These are phyloP conservation scores for Aspergillus clavatus DNA, from an alignment of 2,329 filamentous ascomycete genomes.

Conservation along the genomic window DNA sequence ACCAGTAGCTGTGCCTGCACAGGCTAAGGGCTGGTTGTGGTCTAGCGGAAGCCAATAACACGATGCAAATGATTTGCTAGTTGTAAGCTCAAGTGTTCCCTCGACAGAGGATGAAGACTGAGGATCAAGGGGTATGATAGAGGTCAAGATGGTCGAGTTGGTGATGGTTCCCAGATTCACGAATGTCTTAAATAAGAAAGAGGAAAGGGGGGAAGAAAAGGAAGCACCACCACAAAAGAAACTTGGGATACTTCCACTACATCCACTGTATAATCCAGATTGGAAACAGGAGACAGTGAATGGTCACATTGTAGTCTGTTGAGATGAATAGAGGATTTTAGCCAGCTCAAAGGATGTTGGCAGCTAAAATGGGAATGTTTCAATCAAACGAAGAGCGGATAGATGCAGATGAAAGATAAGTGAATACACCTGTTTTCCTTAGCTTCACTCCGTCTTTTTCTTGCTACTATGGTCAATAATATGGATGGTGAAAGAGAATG, in stretches of 20 bases:
- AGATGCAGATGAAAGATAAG: slow-evolving; percentile 6
- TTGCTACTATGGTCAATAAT: neutral
- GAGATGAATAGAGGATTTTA: too few species aligned
- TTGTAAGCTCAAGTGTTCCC: neutral
- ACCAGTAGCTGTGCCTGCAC: neutral
- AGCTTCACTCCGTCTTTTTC: neutral
- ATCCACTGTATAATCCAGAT: too few species aligned
- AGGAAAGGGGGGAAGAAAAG: neutral
- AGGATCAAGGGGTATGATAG: neutral
- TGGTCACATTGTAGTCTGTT: too few species aligned
- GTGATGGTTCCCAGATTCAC: too few species aligned
- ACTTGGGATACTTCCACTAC: too few species aligned
- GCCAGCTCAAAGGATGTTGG: neutral
- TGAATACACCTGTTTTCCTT: neutral
- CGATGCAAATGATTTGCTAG: too few species aligned
- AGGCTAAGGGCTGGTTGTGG: neutral
- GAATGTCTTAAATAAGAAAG: neutral
- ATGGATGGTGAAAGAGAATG: neutral
- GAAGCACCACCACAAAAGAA: too few species aligned
- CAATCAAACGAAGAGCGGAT: slow-evolving; percentile 3
- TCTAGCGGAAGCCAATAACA: neutral
- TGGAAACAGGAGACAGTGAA: too few species aligned
- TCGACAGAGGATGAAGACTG: neutral
- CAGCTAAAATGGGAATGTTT: neutral
- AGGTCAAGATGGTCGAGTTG: too few species aligned